Conservation (phyloP, 306 rosid species). For the Begonia masoniana region DNA sequence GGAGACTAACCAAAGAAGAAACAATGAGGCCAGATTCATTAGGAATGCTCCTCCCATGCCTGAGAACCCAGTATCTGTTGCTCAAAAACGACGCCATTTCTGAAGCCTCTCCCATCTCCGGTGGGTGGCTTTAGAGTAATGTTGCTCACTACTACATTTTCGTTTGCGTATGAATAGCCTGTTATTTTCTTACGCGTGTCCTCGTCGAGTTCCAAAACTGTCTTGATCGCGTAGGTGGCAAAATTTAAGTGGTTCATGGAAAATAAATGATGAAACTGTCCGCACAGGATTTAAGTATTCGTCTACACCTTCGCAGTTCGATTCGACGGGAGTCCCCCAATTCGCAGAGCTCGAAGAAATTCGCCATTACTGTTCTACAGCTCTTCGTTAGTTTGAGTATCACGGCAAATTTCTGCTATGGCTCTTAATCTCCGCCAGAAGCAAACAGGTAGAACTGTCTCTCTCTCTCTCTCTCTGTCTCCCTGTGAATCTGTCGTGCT, state of each 20-base stretch:
- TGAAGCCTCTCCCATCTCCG: neutral
- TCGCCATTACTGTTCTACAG: neutral
- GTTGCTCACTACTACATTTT: neutral
- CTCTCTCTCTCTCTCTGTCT: neutral
- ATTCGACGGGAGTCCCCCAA: neutral
- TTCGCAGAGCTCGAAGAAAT: too few species aligned
- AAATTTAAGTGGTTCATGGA: neutral
- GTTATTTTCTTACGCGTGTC: neutral
- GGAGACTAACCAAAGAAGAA: constrained; percentile 45
- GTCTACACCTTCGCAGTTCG: neutral
- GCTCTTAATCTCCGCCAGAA: constrained; percentile 54
- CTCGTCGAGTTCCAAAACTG: neutral
- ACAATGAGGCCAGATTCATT: constrained; percentile 71
- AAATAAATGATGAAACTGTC: neutral
- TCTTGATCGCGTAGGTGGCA: neutral
- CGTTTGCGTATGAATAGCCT: neutral
- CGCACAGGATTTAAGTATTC: neutral
- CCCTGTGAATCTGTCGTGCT: constrained; percentile 1
- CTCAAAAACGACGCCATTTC: constrained; percentile 20
- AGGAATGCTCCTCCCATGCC: constrained; percentile 93
- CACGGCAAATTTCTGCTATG: constrained; percentile 18
- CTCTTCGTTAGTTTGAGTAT: neutral
- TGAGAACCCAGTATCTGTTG: constrained; percentile 65
- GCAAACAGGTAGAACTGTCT: constrained; percentile 32
- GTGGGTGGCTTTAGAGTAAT: neutral